These are phyloP conservation scores for apple (Malus domestica) DNA, from an alignment of 306 rosid genomes.

Conservation along the genomic window DNA sequence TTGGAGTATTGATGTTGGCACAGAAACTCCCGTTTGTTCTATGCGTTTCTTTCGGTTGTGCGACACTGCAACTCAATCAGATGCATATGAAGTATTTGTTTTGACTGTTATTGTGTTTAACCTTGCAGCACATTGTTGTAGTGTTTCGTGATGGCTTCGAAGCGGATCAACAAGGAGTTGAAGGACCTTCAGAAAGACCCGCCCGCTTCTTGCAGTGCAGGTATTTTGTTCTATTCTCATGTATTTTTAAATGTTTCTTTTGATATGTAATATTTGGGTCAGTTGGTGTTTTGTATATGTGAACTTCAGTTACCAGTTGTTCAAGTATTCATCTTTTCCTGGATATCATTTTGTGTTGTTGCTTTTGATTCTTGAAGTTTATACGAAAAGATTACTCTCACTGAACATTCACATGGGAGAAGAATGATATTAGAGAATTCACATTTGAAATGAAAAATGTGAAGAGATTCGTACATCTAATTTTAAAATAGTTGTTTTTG, in stretches of 20 bases:
- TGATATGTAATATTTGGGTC: not conserved
- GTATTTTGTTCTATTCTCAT: conserved; percentile 3
- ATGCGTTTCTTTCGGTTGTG: not conserved
- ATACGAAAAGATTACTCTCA: not conserved
- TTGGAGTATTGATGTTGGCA: not conserved
- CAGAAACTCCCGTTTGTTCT: not conserved
- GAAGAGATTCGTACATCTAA: not conserved
- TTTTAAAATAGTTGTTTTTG: not conserved
- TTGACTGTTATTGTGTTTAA: not conserved
- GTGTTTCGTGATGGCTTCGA: conserved; percentile 30
- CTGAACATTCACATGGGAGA: not conserved
- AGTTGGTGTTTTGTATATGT: not conserved
- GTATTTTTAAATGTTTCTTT: not conserved
- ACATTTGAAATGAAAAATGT: not conserved
- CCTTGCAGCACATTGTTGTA: not conserved
- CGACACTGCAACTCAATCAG: not conserved
- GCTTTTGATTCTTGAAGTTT: too few species aligned
- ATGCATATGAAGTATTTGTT: not conserved
- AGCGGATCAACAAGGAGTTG: conserved; percentile 44
- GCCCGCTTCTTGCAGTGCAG: conserved; percentile 50
- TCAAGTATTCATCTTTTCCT: not conserved
- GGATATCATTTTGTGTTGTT: not conserved
- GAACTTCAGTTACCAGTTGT: not conserved
- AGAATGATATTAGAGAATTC: not conserved
- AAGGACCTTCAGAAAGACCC: conserved; percentile 49